Conservation (phyloP, 345 rosid species). For the Brassica nigra region DNA sequence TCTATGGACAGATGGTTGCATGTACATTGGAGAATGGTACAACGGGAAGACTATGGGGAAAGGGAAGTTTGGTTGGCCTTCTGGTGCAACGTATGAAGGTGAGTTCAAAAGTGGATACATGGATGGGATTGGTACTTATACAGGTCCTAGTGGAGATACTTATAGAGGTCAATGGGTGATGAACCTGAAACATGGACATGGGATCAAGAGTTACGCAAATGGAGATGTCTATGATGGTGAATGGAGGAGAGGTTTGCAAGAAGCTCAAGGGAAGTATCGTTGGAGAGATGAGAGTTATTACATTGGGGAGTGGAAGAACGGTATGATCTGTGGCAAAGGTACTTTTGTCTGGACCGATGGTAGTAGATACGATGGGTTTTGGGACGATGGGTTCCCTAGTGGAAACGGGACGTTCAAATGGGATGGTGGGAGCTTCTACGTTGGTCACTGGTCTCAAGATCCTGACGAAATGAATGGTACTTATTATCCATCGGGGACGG, state of each 20-base stretch:
- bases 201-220: constrained; percentile 54
- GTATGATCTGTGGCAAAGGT: constrained; percentile 65
- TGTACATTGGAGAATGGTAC: constrained; percentile 85
- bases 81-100: constrained; percentile 83
- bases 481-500: constrained; percentile 59
- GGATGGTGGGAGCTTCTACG: constrained; percentile 79
- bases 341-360: constrained; percentile 68
- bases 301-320: constrained; percentile 79
- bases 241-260: constrained; percentile 82
- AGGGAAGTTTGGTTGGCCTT: constrained; percentile 90
- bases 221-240: constrained; percentile 92
- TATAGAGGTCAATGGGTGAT: constrained; percentile 85
- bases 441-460: constrained; percentile 82
- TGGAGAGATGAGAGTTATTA: constrained; percentile 69
- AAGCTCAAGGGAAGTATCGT: constrained; percentile 71
- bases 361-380: constrained; percentile 64
- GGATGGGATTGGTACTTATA: constrained; percentile 82
- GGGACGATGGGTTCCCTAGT: constrained; percentile 80
- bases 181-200: constrained; percentile 89
- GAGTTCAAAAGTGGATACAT: constrained; percentile 87
- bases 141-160: constrained; percentile 58
- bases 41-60: constrained; percentile 79
- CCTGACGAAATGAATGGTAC: constrained; percentile 69
- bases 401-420: constrained; percentile 73
- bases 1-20: constrained; percentile 92